Base-by-base conservation (phyloP, 768 basidiomycete genomes). In the Lentinus brumalis region DNA sequence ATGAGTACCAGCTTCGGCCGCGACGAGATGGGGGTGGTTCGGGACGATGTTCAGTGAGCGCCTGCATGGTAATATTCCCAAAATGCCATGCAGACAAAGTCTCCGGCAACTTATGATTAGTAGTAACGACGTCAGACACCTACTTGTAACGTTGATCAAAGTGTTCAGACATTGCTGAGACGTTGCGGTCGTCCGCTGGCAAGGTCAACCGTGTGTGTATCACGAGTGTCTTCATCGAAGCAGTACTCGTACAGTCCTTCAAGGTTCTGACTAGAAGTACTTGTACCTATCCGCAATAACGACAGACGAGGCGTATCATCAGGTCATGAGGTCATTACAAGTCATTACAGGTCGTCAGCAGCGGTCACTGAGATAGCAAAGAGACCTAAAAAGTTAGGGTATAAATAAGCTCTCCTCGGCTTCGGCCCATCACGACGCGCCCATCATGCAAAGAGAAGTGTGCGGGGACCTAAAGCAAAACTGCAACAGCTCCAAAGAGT, bases 291-390 rank as follows among this genome's bases (percentile, higher is more conserved):
- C 21, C 21, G 21, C 21, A 26, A 26, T 26, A 26, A 26, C 30
- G 5, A n/a, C n/a, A 51, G 31, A 38, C 18, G 5, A 30, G 53
- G 12, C 44, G 45, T 40, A 44, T 61, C 54, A 50, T 47, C 21
- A 50, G 4, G 40, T 53, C 58, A 38, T 57, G 42, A 52, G 47
- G 32, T 32, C 42, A 50, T 53, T 26, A 49, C 21, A 51, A 26
- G 50, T 58, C 60, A 49, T 54, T 15, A 56, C 35, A 42, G 18
- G 61, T 66, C 67, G 63, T 68, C n/a, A 66, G 47, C 32, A 56
- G 49, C 26, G 45, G 42, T 10, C 39, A 44, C 42, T 29, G 29
- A 44, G 12, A 26, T 21, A 18, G 51, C 14, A 18, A 50, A 26
- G 32, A 35, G 40, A 54, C 45, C 10, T 31, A 29, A 51, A 42